Evolutionary conservation across 2,329 filamentous ascomycete genomes (phyloP).

Genomic region (Aspergillus pseudonomiae): DNA sequence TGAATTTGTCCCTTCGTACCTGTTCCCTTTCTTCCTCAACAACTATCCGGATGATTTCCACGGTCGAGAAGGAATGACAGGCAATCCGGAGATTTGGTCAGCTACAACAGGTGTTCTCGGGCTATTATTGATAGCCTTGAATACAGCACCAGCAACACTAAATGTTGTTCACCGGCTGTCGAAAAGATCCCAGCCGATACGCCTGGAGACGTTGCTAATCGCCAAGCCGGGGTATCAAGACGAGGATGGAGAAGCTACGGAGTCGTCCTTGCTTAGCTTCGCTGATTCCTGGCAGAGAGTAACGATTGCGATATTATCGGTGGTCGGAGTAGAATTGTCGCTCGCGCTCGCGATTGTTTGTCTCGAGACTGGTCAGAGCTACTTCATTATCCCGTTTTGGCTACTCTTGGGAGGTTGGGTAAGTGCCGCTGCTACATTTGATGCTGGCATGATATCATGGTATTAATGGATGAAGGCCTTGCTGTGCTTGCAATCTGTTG

Average conservation of each 20-base stretch:
- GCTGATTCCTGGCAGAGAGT: conserved; percentile 63
- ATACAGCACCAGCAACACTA: conserved; percentile 30
- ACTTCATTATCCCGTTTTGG: conserved; percentile 59
- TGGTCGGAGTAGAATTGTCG: conserved; percentile 58
- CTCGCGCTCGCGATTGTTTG: conserved; percentile 59
- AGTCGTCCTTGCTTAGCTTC: conserved; percentile 64
- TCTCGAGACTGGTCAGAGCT: conserved; percentile 36
- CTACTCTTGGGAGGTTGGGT: conserved; percentile 66
- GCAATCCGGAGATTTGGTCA: conserved; percentile 23
- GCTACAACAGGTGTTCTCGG: conserved; percentile 27
- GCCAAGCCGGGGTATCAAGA: conserved; percentile 63
- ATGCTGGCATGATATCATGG: not conserved
- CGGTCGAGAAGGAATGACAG: conserved; percentile 25
- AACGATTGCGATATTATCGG: conserved; percentile 57
- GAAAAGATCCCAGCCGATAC: conserved; percentile 12
- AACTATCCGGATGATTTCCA: not conserved
- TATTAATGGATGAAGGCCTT: conserved; percentile 25
- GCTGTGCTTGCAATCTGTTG: conserved; percentile 35
- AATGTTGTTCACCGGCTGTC: conserved; percentile 25
- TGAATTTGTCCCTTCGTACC: not conserved
- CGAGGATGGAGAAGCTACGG: conserved; percentile 68
- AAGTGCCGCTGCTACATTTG: conserved; percentile 36
- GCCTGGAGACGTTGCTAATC: conserved; percentile 24
- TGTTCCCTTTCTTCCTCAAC: not conserved
- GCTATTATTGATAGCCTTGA: conserved; percentile 26